Evolutionary conservation across 495 filamentous ascomycete genomes (phyloP), one percentile per base, ranked within the genome.

Genomic region (Bathelium albidoporum): DNA sequence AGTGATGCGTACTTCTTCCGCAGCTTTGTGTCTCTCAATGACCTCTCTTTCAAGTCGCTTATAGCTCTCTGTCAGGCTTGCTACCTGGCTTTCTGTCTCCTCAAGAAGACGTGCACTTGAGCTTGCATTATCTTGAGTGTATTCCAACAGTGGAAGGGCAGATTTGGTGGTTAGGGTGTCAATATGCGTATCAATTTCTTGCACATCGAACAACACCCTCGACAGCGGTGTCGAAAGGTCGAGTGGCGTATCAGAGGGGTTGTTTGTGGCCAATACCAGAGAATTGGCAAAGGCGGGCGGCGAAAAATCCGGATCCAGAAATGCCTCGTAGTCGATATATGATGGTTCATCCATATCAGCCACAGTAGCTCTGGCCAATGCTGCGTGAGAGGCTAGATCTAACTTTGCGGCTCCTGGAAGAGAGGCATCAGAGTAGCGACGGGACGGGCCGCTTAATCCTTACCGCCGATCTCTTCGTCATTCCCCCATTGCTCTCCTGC

Each of bases 161-260:
- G 88, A 88, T 68, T 86, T 85, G 58, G 89, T 94, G 52, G 92
- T 95, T 28, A 99, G 82, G 20, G 81, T 80, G 75, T 97, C 87
- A 65, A 97, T 96, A 71, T 96, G 90, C 1, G 91, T 95, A 75
- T 97, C 92, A 64, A 99, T 87, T 73, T 97, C 94, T 73, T 99
- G 94, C 18, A 95, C 83, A 75, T 99, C 94, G 75, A 99, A 99
- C 20, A 97, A 82, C 14, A 97, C 94, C 58, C 90, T 84, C 1
- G 92, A 96, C 39, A 97, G 83, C 2, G 94, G 94, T 36, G 94
- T 97, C 5, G 91, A 89, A 61, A 97, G 87, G 77, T 97, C 94
- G 70, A 97, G 80, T 32, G 90, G 87, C 2, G 87, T 88, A 74
- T 97, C 94, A 68, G 84, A 88, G 49, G 90, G 82, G 80, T 96